These are phyloP conservation scores for Suhomyces kilbournensis DNA, from an alignment of 805 yeast genomes.

Conservation along the genomic window DNA sequence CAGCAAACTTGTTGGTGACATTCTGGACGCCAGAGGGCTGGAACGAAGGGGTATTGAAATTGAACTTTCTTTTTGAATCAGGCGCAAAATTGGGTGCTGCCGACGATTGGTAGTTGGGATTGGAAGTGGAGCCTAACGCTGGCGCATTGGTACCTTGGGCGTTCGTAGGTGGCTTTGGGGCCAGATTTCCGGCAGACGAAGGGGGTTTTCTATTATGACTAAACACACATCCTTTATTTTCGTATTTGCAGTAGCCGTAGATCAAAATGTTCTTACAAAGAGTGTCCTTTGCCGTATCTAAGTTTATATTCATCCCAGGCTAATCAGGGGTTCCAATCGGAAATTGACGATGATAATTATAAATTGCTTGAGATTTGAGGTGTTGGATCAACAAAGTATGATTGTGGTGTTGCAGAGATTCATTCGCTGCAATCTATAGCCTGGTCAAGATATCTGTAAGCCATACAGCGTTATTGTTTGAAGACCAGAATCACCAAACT, in stretches of 20 bases:
- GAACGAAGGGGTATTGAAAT: slow-evolving; percentile 42
- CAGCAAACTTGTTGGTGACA: slow-evolving; percentile 37
- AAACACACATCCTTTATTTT: slow-evolving; percentile 83
- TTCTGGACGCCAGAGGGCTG: slow-evolving; percentile 36
- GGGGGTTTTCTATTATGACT: slow-evolving; percentile 51
- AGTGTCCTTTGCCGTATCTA: slow-evolving; percentile 65
- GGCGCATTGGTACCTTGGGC: slow-evolving; percentile 35
- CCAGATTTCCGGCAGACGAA: not conserved
- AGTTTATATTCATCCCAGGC: slow-evolving; percentile 33
- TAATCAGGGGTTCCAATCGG: not conserved
- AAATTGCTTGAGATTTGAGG: not conserved
- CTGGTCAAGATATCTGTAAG: not conserved
- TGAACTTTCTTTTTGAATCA: slow-evolving; percentile 32
- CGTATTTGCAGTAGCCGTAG: slow-evolving; percentile 85
- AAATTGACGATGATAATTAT: not conserved
- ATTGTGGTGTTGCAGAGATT: not conserved
- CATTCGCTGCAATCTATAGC: not conserved
- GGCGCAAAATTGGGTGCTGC: slow-evolving; percentile 8
- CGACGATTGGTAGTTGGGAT: slow-evolving; percentile 4
- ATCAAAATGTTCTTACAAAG: slow-evolving; percentile 82
- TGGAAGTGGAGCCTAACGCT: slow-evolving; percentile 47
- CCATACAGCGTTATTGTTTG: not conserved
- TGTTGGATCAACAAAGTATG: not conserved
- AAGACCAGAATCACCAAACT: not conserved
- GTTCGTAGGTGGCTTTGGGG: not conserved